These are phyloP conservation scores for Aspergillus baeticus DNA, from an alignment of 495 filamentous ascomycete genomes.

Conservation along the genomic window DNA sequence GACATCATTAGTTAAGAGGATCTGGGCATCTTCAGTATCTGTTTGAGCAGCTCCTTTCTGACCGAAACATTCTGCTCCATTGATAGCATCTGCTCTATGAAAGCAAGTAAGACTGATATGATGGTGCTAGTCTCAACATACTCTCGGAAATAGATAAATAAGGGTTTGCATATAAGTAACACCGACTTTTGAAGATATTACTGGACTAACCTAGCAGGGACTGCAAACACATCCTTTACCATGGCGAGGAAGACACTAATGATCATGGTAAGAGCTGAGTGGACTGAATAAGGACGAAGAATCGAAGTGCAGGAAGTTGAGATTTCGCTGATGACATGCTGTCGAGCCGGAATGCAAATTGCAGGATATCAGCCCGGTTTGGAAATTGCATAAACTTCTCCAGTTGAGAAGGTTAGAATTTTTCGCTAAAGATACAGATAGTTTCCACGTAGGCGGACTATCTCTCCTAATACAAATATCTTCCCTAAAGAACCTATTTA, in stretches of 20 bases:
- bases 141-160: slow-evolving; percentile 85
- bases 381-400: neutral
- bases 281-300: no score
- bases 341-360: slow-evolving; percentile 23
- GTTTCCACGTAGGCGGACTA: slow-evolving; percentile 14
- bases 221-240: slow-evolving; percentile 40
- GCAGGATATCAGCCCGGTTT: neutral
- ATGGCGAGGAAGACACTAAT: no score
- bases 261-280: no score
- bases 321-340: no score
- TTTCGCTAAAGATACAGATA: neutral
- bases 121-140: slow-evolving; percentile 77
- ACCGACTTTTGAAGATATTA: neutral
- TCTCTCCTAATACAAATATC: slow-evolving; percentile 38
- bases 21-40: slow-evolving; percentile 29
- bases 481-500: slow-evolving; percentile 53
- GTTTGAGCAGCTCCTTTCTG: neutral
- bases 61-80: slow-evolving; percentile 45
- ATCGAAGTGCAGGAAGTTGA: no score
- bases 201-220: slow-evolving; percentile 46
- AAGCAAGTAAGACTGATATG: slow-evolving; percentile 77
- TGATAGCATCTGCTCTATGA: slow-evolving; percentile 74
- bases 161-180: slow-evolving; percentile 41
- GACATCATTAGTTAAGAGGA: no score
- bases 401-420: neutral